These are phyloP conservation scores for Globisporangium perplexum DNA, from an alignment of 352 stramenopile genomes.

Conservation along the genomic window DNA sequence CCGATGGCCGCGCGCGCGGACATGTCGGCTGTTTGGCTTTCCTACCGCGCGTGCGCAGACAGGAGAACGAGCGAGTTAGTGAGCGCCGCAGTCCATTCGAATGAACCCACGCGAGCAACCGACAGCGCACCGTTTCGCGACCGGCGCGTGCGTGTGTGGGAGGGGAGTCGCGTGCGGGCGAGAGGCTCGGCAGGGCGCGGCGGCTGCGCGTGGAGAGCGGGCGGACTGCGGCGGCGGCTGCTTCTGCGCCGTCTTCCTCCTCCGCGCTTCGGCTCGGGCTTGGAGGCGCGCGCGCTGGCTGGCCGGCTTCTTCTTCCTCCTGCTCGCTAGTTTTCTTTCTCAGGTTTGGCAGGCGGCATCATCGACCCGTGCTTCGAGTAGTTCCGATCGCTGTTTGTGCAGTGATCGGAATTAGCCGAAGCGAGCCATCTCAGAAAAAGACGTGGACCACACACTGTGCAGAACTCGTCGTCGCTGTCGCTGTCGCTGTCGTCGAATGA, in stretches of 20 bases:
- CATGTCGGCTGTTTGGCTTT: background rate
- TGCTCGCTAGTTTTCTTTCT: background rate
- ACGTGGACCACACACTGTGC: background rate
- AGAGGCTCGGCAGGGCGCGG: no score
- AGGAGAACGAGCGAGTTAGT: background rate
- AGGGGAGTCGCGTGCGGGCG: no score
- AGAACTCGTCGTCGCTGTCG: background rate
- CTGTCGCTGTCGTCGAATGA: no score
- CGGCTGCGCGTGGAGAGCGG: no score
- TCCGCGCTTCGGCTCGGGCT: background rate
- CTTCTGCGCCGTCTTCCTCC: background rate
- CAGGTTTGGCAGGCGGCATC: background rate
- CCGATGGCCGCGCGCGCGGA: conserved; percentile 53
- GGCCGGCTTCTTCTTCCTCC: no score
- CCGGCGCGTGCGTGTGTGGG: background rate
- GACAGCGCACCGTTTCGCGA: background rate
- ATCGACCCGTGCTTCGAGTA: no score
- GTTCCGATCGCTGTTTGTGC: no score
- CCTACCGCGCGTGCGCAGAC: background rate
- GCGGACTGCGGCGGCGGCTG: background rate
- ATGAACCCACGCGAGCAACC: background rate
- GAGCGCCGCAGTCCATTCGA: background rate
- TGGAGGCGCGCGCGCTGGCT: no score
- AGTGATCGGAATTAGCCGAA: no score
- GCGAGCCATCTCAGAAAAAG: background rate